phyloP scores from a whole-genome alignment of 805 yeast genomes.

The Zygosaccharomyces gambellarensis region DNA sequence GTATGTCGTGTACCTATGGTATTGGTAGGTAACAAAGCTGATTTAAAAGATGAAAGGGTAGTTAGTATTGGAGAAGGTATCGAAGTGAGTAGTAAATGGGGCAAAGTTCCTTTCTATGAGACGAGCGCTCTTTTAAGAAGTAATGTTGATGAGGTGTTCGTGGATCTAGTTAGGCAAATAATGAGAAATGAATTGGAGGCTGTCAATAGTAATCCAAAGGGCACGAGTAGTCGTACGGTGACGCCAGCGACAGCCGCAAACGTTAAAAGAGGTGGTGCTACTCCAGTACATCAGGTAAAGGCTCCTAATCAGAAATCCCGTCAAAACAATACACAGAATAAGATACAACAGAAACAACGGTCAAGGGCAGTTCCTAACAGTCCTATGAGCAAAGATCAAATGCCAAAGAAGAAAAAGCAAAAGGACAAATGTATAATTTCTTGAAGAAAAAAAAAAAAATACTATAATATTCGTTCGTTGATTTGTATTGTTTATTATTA shows the following conservation, averaged over 20 bases:
- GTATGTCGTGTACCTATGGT: conserved; percentile 76
- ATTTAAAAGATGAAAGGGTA: conserved; percentile 68
- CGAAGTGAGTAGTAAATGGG: conserved; percentile 79
- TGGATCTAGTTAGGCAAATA: conserved; percentile 84
- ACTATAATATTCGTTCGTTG: not conserved
- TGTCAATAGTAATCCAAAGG: conserved; percentile 6
- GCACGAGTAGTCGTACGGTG: not conserved
- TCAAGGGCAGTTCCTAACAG: conserved; percentile 1
- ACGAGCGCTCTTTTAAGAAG: conserved; percentile 88
- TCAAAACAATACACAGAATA: conserved; percentile 2
- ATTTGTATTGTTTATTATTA: not conserved
- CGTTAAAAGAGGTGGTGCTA: not conserved
- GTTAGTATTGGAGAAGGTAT: conserved; percentile 78
- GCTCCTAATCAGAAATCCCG: not conserved
- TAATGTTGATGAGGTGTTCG: conserved; percentile 86
- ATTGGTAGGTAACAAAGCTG: conserved; percentile 87
- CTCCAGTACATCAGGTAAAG: conserved; percentile 2
- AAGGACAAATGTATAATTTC: conserved; percentile 22
- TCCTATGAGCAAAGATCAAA: not conserved
- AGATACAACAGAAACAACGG: conserved; percentile 1
- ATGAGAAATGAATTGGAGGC: conserved; percentile 38
- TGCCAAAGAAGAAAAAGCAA: conserved; percentile 14
- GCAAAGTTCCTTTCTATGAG: conserved; percentile 85
- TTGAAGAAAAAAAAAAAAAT: conserved; percentile 6
- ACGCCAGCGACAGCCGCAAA: conserved; percentile 2